Conservation (phyloP, 352 stramenopile genomes). For the Globisporangium polare region DNA sequence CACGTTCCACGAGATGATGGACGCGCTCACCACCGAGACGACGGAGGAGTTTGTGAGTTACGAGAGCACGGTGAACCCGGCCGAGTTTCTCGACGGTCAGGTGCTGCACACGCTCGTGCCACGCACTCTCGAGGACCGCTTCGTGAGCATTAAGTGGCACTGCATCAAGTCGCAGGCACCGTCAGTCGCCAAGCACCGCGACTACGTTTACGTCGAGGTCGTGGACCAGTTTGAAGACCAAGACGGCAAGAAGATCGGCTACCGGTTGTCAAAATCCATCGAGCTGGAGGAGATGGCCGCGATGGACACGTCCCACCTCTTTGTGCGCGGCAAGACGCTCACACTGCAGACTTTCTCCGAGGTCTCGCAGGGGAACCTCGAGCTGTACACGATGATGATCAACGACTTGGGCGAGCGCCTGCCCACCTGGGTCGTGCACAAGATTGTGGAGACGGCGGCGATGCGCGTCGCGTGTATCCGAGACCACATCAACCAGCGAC, state of each 20-base stretch:
- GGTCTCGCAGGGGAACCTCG: constrained; percentile 48
- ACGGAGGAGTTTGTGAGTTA: constrained; percentile 58
- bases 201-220: constrained; percentile 84
- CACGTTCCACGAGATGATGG: constrained; percentile 71
- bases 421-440: constrained; percentile 77
- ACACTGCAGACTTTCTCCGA: constrained; percentile 72
- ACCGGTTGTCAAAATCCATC: constrained; percentile 71
- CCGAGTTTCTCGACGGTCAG: constrained; percentile 76
- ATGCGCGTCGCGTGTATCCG: constrained; percentile 74
- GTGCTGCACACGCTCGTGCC: constrained; percentile 74
- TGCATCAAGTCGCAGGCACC: constrained; percentile 68
- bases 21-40: constrained; percentile 72
- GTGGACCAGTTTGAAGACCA: constrained; percentile 74
- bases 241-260: constrained; percentile 59
- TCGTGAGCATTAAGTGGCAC: constrained; percentile 82
- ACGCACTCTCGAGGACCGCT: constrained; percentile 55
- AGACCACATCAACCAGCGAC: constrained; percentile 73
- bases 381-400: constrained; percentile 80
- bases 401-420: constrained; percentile 74
- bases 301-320: constrained; percentile 47
- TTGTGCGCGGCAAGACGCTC: constrained; percentile 71
- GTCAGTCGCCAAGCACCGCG: constrained; percentile 67
- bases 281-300: constrained; percentile 50
- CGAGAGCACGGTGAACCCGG: constrained; percentile 60
- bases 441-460: constrained; percentile 74